A percentile compares a stretch with the other conserved stretches of the same genome.
Conservation (phyloP, 768 basidiomycete genomes). For the Russula compacta region DNA sequence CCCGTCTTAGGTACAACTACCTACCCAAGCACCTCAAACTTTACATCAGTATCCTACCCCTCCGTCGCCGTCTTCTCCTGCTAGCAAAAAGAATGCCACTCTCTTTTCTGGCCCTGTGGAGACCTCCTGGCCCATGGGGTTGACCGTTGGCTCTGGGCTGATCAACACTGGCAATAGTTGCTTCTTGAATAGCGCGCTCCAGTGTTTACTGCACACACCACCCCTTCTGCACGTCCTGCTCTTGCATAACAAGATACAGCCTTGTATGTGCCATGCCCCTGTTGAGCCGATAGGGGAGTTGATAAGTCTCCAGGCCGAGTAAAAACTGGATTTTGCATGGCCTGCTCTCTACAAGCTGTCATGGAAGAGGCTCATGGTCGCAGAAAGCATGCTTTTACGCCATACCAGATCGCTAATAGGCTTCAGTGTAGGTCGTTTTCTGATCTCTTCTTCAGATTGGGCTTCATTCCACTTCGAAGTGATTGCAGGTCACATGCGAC, state of each 20-base stretch:
- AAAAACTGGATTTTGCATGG: slow-evolving; percentile 62
- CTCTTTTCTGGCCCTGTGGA: slow-evolving; percentile 46
- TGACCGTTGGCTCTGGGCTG: slow-evolving; percentile 50
- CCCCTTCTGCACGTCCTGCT: slow-evolving; percentile 62
- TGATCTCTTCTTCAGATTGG: neutral
- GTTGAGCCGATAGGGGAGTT: neutral
- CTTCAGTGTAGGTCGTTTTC: slow-evolving; percentile 44
- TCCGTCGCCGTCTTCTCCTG: neutral
- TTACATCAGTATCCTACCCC: neutral
- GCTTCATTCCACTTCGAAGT: slow-evolving; percentile 34
- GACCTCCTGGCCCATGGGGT: slow-evolving; percentile 48
- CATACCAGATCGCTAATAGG: slow-evolving; percentile 53
- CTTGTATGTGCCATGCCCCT: slow-evolving; percentile 42
- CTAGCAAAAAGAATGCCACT: slow-evolving; percentile 19
- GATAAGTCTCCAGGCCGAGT: slow-evolving; percentile 30
- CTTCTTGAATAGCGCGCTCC: slow-evolving; percentile 90
- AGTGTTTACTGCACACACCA: slow-evolving; percentile 88
- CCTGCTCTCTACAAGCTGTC: slow-evolving; percentile 56
- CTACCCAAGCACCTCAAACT: neutral
- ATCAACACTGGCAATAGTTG: slow-evolving; percentile 90
- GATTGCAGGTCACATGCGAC: slow-evolving; percentile 86
- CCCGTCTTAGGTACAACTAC: neutral
- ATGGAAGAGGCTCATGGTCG: slow-evolving; percentile 42
- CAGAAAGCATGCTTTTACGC: slow-evolving; percentile 45
- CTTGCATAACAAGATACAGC: slow-evolving; percentile 38